Conservation (phyloP, 805 yeast species). For the Wickerhamomyces strasburgensis region DNA sequence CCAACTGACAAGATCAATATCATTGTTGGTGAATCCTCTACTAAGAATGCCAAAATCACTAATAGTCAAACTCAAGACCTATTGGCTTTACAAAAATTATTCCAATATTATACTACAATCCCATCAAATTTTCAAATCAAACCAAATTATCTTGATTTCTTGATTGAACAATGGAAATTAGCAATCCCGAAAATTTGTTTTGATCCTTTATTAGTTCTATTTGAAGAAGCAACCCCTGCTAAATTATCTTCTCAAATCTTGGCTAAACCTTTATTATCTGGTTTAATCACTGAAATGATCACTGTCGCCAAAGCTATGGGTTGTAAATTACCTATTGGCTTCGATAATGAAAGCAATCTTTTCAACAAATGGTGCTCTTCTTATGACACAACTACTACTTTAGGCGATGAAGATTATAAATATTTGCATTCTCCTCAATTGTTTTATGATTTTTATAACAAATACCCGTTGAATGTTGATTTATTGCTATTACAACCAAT, state of each 20-base stretch:
- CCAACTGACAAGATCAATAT: conserved; percentile 8
- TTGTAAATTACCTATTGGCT: conserved; percentile 63
- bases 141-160: conserved; percentile 49
- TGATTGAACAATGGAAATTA: conserved; percentile 78
- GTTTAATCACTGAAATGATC: conserved; percentile 69
- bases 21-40: conserved; percentile 34
- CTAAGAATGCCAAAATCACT: conserved; percentile 37
- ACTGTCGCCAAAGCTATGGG: conserved; percentile 75
- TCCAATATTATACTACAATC: conserved; percentile 27
- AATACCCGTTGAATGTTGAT: conserved; percentile 62
- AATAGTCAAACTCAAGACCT: conserved; percentile 29
- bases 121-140: conserved; percentile 8
- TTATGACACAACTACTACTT: conserved; percentile 37
- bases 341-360: conserved; percentile 59
- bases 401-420: not conserved
- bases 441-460: conserved; percentile 60
- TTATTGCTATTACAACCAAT: conserved; percentile 80
- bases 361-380: conserved; percentile 50
- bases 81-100: conserved; percentile 32
- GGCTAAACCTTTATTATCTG: conserved; percentile 81
- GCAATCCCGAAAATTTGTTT: conserved; percentile 76
- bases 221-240: conserved; percentile 65
- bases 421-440: conserved; percentile 49
- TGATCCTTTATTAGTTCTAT: conserved; percentile 67
- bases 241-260: conserved; percentile 60